Evolutionary conservation across 345 rosid species (phyloP).

Genomic region (Clarkia xantiana): DNA sequence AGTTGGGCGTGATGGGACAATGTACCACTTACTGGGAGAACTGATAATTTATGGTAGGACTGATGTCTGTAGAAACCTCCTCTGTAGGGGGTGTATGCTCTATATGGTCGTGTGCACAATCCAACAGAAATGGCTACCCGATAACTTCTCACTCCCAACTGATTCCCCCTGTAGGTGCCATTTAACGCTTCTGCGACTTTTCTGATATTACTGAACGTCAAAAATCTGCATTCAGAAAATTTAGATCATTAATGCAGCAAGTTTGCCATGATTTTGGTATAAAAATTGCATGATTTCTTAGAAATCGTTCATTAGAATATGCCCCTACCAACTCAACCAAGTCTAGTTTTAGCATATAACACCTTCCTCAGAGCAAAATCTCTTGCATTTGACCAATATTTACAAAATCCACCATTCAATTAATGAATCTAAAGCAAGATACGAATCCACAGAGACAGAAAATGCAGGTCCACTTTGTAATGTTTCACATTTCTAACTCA

Average conservation of each 20-base stretch:
- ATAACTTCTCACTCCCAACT: slow-evolving; percentile 19
- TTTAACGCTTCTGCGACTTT: slow-evolving; percentile 20
- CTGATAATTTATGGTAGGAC: slow-evolving; percentile 26
- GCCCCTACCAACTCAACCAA: too few species aligned
- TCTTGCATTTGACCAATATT: too few species aligned
- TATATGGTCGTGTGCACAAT: slow-evolving; percentile 22
- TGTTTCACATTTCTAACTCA: too few species aligned
- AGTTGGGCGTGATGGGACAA: slow-evolving; percentile 33
- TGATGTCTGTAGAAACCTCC: slow-evolving; percentile 13
- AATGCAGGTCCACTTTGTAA: too few species aligned
- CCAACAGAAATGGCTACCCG: slow-evolving; percentile 27
- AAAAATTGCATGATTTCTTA: too few species aligned
- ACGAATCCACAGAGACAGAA: too few species aligned
- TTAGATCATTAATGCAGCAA: neutral
- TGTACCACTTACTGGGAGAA: slow-evolving; percentile 19
- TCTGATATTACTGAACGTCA: slow-evolving; percentile 29
- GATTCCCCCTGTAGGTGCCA: slow-evolving; percentile 12
- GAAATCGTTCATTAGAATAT: too few species aligned
- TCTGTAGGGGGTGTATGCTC: slow-evolving; percentile 21
- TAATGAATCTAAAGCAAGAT: too few species aligned
- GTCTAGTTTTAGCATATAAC: too few species aligned
- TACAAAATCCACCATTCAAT: too few species aligned
- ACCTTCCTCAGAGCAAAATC: too few species aligned
- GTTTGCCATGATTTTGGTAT: too few species aligned
- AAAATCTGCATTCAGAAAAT: slow-evolving; percentile 35